Evolutionary conservation across 2,329 filamentous ascomycete genomes (phyloP).

Genomic region (Phyllosticta citrichinensis): DNA sequence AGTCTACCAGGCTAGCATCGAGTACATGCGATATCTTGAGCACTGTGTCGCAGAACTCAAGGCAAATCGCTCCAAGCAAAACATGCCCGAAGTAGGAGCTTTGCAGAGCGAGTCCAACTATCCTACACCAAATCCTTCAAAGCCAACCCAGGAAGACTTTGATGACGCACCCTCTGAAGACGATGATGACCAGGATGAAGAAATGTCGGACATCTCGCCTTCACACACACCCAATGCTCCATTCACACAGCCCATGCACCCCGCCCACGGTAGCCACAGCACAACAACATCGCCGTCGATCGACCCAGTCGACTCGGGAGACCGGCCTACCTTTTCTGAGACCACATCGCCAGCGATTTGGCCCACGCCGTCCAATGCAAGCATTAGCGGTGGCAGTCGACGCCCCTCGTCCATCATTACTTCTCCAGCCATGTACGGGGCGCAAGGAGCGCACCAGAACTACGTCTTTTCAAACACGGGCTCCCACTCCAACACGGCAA

Average conservation of each 20-base stretch:
- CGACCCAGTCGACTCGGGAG: conserved; percentile 27
- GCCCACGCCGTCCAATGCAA: conserved; percentile 16
- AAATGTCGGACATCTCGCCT: conserved; percentile 29
- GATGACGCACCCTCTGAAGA: conserved; percentile 23
- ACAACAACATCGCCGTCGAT: conserved; percentile 24
- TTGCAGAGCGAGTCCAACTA: conserved; percentile 11
- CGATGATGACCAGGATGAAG: conserved; percentile 38
- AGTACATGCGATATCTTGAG: conserved; percentile 90
- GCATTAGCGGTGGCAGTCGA: conserved; percentile 30
- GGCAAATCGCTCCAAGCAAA: conserved; percentile 11
- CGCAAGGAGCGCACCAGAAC: neutral
- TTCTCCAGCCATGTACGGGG: conserved; percentile 28
- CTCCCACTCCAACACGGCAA: conserved; percentile 23
- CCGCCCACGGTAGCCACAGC: conserved; percentile 12
- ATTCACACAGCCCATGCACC: neutral
- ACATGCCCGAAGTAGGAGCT: neutral
- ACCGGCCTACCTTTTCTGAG: conserved; percentile 37
- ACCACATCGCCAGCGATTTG: conserved; percentile 26
- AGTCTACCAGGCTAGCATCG: conserved; percentile 68
- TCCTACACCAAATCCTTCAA: conserved; percentile 20
- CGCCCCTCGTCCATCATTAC: neutral
- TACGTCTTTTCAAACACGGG: conserved; percentile 23
- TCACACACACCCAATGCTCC: conserved; percentile 11
- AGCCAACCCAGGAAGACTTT: conserved; percentile 13
- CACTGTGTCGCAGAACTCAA: conserved; percentile 78